Conservation (phyloP, 1,284 basidiomycete species). For the Peniophora sp. region DNA sequence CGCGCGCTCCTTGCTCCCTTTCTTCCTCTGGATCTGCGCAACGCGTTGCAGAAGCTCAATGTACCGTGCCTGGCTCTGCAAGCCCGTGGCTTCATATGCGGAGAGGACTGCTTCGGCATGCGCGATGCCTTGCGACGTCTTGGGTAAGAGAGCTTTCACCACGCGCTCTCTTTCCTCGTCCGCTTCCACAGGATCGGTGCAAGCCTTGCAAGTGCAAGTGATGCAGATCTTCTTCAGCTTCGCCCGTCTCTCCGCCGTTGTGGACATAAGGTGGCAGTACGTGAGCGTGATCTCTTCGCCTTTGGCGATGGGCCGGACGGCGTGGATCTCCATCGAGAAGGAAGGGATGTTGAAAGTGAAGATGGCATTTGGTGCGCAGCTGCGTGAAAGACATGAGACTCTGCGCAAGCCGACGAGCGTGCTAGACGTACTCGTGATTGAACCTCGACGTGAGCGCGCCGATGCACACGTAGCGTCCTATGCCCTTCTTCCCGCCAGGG, state of each 20-base stretch:
- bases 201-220: conserved; percentile 2
- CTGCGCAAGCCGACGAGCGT: no score
- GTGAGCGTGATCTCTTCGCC: no score
- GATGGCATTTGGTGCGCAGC: not conserved
- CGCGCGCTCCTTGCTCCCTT: not conserved
- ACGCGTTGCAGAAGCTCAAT: not conserved
- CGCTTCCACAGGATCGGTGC: not conserved
- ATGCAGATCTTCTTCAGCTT: conserved; percentile 2
- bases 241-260: no score
- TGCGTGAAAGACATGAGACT: not conserved
- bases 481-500: no score
- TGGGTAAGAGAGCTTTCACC: not conserved
- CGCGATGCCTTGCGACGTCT: not conserved
- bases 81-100: not conserved
- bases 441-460: no score
- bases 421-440: no score
- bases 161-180: not conserved
- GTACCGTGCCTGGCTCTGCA: not conserved
- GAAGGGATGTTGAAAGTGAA: not conserved
- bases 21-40: not conserved
- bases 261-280: no score
- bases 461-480: no score
- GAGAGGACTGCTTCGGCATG: not conserved
- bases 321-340: not conserved
- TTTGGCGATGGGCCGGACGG: not conserved